Evolutionary conservation across 2,329 filamentous ascomycete genomes (phyloP).

Genomic region (Myriosclerotinia scirpicola): DNA sequence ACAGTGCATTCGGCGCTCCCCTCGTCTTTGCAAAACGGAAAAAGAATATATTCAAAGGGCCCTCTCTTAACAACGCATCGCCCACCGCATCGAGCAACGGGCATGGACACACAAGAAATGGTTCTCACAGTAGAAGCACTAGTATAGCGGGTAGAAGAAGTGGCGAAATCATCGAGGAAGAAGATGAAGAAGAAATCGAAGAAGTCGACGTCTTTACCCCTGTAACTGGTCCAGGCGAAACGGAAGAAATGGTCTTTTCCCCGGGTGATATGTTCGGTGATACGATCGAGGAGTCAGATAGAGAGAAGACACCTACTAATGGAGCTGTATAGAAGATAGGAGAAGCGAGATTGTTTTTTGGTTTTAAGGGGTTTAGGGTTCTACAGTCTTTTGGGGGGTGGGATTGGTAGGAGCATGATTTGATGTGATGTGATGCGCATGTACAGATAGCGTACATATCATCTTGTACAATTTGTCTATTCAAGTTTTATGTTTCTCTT

Average conservation of each 20-base stretch:
- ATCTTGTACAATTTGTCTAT: constrained; percentile 17
- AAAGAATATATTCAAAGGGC: constrained; percentile 79
- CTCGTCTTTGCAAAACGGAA: constrained; percentile 81
- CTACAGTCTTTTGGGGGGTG: constrained; percentile 2
- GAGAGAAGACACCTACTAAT: constrained; percentile 24
- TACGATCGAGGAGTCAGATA: constrained; percentile 18
- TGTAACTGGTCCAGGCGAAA: constrained; percentile 41
- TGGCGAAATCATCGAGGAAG: constrained; percentile 61
- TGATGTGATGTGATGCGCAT: not conserved
- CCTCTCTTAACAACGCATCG: constrained; percentile 54
- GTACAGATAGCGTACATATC: constrained; percentile 20
- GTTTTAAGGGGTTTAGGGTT: constrained; percentile 3
- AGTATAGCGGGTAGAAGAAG: constrained; percentile 68
- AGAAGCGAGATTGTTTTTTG: constrained; percentile 6
- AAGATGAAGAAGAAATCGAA: constrained; percentile 27
- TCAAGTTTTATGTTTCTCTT: not conserved
- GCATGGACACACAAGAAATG: constrained; percentile 38
- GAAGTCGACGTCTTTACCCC: constrained; percentile 54
- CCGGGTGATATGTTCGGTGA: constrained; percentile 21
- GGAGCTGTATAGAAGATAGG: not conserved
- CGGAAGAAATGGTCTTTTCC: constrained; percentile 38
- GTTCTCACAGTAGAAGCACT: constrained; percentile 52
- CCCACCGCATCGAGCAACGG: constrained; percentile 33
- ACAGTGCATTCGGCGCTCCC: constrained; percentile 53
- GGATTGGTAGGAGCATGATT: not conserved